Conservation (phyloP, 2,329 filamentous ascomycete species). For the Pseudocercospora eumusae region DNA sequence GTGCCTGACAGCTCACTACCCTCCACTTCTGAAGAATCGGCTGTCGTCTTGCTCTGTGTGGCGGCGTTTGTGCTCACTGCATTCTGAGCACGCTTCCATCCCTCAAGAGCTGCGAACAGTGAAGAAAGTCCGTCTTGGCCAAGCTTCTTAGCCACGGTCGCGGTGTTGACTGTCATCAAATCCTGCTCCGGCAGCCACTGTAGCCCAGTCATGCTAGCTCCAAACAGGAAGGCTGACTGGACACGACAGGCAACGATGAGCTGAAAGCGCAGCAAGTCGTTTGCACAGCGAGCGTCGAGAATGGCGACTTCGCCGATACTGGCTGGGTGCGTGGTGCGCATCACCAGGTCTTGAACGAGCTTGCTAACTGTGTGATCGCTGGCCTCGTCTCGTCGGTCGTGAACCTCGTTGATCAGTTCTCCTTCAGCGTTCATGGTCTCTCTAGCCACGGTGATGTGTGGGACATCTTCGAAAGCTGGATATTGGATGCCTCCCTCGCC, state of each 20-base stretch:
- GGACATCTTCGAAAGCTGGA: background rate
- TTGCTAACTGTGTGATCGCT: background rate
- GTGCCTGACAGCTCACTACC: background rate
- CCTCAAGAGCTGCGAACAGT: conserved; percentile 6
- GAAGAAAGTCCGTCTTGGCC: conserved; percentile 4
- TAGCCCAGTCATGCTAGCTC: background rate
- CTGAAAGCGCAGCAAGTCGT: background rate
- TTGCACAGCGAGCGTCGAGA: background rate
- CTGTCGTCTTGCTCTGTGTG: background rate
- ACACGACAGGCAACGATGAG: background rate
- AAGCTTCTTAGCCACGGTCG: background rate
- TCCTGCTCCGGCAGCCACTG: conserved; percentile 17
- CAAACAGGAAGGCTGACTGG: conserved; percentile 1
- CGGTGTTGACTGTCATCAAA: conserved; percentile 4
- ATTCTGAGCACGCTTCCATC: conserved; percentile 9
- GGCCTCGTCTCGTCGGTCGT: background rate
- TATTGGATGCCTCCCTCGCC: background rate
- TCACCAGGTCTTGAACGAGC: background rate
- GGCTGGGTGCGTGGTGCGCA: background rate
- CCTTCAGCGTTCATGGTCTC: background rate
- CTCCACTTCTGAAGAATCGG: background rate
- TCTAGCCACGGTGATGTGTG: background rate
- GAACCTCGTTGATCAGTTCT: background rate
- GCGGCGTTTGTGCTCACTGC: background rate
- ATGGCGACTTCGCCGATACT: background rate